Base-by-base conservation (phyloP, 2,329 filamentous ascomycete species). In the Fusarium brachygibbosum region DNA sequence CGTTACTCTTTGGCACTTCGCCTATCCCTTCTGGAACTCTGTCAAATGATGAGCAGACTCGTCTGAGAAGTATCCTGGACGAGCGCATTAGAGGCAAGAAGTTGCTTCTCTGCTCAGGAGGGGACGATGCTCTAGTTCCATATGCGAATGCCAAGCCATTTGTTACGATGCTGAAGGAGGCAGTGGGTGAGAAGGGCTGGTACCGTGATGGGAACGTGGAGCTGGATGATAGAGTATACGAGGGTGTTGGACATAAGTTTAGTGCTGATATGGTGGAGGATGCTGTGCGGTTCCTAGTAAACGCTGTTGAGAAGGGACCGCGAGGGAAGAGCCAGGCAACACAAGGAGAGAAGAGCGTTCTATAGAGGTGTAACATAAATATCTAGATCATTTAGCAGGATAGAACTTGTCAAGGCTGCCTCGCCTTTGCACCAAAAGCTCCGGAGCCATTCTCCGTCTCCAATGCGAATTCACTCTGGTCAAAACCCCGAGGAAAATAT, bases 91-190 rank as follows among this genome's bases (percentile, higher is more conserved):
- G 80, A 8, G 88, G 88, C 2, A 94, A 93, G 81, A 86, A 81
- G 63, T 81, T 93, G 28, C 80, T 93, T 25, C 81, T 88, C 40
- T 86, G 91, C 60, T 90, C 88, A 2, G 91, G 91, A 3, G 88
- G 82, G 0, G 86, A 82, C 1, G 93, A 96, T 75, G 89, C 88
- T 72, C 79, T 95, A 5, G 93, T 96, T 17, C 92, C 93, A 16
- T 91, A 92, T 71, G 79, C 80, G 83, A 56, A 85, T 85, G 5
- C 82, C 85, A 74, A 63, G 10, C 84, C 87, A 0, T 91, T 95
- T 65, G 66, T 92, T 23, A 78, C 83, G 0, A 86, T 89, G 66
- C 79, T 96, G 58, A 87, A 88, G 74, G 79, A 82, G 10, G 88
- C 88, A 1, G 80, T 78, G 5, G 77, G 74, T 1, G 66, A 68